These are phyloP conservation scores for Aspergillus sp. DNA, from an alignment of 2,329 filamentous ascomycete genomes.

Conservation along the genomic window DNA sequence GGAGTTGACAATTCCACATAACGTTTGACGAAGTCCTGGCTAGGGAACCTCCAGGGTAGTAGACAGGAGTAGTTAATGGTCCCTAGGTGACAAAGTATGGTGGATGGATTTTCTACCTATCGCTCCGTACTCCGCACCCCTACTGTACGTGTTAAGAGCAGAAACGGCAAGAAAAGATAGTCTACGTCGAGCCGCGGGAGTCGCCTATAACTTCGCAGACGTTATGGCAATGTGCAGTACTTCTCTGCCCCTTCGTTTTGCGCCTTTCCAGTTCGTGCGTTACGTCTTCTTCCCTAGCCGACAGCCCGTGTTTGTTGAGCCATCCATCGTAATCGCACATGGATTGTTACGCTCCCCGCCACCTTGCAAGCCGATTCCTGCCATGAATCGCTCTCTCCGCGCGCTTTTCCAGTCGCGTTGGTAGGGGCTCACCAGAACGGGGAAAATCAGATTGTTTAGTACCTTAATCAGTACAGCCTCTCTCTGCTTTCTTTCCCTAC, in stretches of 20 bases:
- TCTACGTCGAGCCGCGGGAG: not conserved
- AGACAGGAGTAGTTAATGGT: not conserved
- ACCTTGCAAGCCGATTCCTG: not conserved
- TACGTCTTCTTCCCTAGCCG: not conserved
- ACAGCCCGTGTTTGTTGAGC: not conserved
- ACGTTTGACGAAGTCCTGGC: not conserved
- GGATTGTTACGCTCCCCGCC: not conserved
- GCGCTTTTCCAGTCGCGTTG: slow-evolving; percentile 1
- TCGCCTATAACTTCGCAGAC: not conserved
- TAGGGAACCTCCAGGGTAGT: not conserved
- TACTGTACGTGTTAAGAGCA: not conserved
- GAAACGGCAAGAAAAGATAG: not conserved
- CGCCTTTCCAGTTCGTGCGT: not conserved
- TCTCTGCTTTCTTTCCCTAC: not conserved
- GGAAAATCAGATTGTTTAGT: not conserved
- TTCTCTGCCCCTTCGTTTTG: not conserved
- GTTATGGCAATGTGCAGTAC: not conserved
- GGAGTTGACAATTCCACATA: not conserved
- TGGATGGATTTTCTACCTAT: not conserved
- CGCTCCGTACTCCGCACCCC: not conserved
- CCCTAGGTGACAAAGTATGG: not conserved
- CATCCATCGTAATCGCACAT: not conserved
- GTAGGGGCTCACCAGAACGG: slow-evolving; percentile 1
- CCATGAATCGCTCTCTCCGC: not conserved
- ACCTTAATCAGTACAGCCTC: not conserved